phyloP scores from a whole-genome alignment of 306 rosid genomes.

The Oemleria cerasiformis region DNA sequence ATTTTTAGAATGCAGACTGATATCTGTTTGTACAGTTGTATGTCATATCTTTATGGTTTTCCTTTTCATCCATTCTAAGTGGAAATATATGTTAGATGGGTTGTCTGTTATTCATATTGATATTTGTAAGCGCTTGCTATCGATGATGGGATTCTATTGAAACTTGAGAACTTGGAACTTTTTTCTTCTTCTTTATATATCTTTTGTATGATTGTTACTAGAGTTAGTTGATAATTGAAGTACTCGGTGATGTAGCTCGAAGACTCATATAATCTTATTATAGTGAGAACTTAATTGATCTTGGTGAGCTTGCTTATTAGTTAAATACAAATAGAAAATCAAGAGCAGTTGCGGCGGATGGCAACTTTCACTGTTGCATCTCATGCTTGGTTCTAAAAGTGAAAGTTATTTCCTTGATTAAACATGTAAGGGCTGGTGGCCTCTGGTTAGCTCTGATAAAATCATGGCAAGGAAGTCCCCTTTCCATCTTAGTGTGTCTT shows the following conservation, averaged over 20 bases:
- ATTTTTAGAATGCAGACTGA: background rate
- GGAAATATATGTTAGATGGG: background rate
- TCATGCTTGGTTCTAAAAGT: background rate
- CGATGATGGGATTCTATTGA: background rate
- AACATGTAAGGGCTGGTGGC: background rate
- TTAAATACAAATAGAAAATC: background rate
- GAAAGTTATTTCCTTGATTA: background rate
- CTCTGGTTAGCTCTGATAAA: background rate
- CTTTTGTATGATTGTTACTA: background rate
- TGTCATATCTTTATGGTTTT: background rate
- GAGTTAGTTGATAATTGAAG: slow-evolving; percentile 2
- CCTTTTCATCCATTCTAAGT: background rate
- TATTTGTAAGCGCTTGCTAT: background rate
- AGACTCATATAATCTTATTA: background rate
- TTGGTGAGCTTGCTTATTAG: background rate
- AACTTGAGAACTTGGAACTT: background rate
- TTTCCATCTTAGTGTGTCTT: background rate
- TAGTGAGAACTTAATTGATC: background rate
- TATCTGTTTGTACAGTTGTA: background rate
- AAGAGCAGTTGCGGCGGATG: background rate
- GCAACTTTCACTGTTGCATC: background rate
- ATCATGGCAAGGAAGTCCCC: background rate
- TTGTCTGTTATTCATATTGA: background rate
- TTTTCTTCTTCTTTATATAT: background rate
- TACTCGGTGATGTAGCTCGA: background rate